Conservation (phyloP, 2,329 filamentous ascomycete genomes). For the Colletotrichum tabaci region DNA sequence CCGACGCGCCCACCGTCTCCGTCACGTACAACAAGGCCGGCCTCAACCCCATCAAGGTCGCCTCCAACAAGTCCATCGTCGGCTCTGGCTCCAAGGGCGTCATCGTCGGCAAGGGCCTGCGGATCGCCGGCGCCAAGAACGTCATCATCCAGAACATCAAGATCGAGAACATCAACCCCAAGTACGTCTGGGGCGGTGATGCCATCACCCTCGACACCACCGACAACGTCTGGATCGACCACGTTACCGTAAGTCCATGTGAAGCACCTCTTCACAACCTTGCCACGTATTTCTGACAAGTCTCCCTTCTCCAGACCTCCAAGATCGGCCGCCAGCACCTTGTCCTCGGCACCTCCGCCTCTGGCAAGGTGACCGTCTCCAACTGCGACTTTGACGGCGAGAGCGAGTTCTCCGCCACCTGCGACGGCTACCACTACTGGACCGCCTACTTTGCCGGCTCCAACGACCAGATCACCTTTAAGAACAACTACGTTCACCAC, state of each 20-base stretch:
- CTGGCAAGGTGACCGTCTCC: slow-evolving; percentile 70
- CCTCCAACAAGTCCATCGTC: slow-evolving; percentile 71
- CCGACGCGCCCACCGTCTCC: slow-evolving; percentile 60
- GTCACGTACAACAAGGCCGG: slow-evolving; percentile 68
- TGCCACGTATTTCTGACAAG: background rate
- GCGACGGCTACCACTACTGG: slow-evolving; percentile 74
- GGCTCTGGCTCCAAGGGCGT: slow-evolving; percentile 67
- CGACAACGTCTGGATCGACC: slow-evolving; percentile 66
- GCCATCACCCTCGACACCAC: slow-evolving; percentile 66
- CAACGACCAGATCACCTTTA: slow-evolving; percentile 70
- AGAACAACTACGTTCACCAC: slow-evolving; percentile 74
- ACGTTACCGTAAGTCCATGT: slow-evolving; percentile 56
- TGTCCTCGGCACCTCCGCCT: slow-evolving; percentile 68
- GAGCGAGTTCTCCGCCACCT: slow-evolving; percentile 68
- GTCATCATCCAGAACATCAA: slow-evolving; percentile 73
- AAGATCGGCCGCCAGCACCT: slow-evolving; percentile 73
- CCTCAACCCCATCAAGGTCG: slow-evolving; percentile 64
- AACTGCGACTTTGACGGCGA: slow-evolving; percentile 72
- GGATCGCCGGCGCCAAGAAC: slow-evolving; percentile 59
- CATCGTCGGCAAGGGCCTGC: slow-evolving; percentile 71
- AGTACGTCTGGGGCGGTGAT: slow-evolving; percentile 73
- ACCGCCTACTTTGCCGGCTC: slow-evolving; percentile 70
- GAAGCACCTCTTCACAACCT: background rate
- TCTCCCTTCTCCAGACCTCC: slow-evolving; percentile 55
- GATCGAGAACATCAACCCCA: slow-evolving; percentile 54